Evolutionary conservation across 108 stramenopile species (phyloP).

Genomic region (Conticribra guillardii): DNA sequence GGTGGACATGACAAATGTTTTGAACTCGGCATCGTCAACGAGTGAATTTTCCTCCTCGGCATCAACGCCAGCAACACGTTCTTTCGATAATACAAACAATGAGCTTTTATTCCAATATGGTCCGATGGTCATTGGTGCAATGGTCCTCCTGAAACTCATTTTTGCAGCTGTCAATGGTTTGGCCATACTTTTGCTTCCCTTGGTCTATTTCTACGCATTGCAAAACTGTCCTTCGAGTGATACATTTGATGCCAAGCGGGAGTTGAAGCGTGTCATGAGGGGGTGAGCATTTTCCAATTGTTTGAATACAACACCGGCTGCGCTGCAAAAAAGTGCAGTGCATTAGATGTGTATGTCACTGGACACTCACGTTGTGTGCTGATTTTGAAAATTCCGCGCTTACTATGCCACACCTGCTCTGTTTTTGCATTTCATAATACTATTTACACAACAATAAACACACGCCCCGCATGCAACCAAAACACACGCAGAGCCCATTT

Average conservation of each 20-base stretch:
- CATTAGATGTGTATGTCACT: neutral
- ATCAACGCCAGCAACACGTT: neutral
- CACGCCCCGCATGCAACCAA: too few relatives aligned
- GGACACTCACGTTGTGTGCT: neutral
- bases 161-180: conserved; percentile 16
- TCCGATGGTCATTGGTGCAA: conserved; percentile 11
- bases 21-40: neutral
- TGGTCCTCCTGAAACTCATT: conserved; percentile 23
- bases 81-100: conserved; percentile 28
- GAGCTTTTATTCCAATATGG: conserved; percentile 21
- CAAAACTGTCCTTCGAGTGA: conserved; percentile 58
- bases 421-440: neutral
- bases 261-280: conserved; percentile 76
- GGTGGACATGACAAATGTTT: conserved; percentile 7
- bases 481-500: conserved; percentile 59
- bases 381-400: neutral
- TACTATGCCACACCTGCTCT: neutral
- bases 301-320: too few relatives aligned
- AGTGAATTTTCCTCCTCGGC: neutral
- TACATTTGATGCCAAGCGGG: conserved; percentile 76
- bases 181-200: conserved; percentile 49
- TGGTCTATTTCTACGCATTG: conserved; percentile 60
- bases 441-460: too few relatives aligned
- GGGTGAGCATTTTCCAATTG: too few relatives aligned
- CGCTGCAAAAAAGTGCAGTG: too few relatives aligned